A percentile compares a stretch with the other conserved stretches of the same genome.
Evolutionary conservation across 2,329 filamentous ascomycete genomes (phyloP).

Genomic region (Colletotrichum sp.): DNA sequence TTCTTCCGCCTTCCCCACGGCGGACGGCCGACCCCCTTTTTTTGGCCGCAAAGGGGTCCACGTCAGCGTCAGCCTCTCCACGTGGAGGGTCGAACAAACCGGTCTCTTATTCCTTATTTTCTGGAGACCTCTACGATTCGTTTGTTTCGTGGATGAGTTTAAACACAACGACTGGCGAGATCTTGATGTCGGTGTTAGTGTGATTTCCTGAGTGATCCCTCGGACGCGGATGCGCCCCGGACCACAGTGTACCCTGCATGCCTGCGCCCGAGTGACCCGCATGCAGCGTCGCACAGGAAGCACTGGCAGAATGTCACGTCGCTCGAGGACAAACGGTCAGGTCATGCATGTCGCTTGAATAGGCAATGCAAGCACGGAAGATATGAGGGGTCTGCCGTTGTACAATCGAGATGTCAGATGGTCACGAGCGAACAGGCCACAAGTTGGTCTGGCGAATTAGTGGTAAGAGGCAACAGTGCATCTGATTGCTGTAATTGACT

Average conservation of each 20-base stretch:
- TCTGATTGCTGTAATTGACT: not conserved
- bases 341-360: not conserved
- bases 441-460: not conserved
- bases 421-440: not conserved
- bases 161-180: not conserved
- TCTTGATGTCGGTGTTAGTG: not conserved
- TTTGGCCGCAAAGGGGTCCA: not conserved
- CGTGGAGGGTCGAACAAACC: not conserved
- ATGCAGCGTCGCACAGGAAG: not conserved
- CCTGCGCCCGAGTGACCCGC: not conserved
- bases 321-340: not conserved
- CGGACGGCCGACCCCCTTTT: not conserved
- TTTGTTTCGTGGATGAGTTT: not conserved
- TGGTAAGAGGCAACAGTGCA: not conserved
- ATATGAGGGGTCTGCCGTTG: not conserved
- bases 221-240: not conserved
- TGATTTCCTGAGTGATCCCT: not conserved
- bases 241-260: not conserved
- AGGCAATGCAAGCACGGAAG: not conserved
- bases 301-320: not conserved
- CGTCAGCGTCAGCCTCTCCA: not conserved
- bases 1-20: not conserved
- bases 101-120: not conserved
- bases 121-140: not conserved
- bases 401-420: not conserved